These are phyloP conservation scores for Elsinoe perseae DNA, from an alignment of 2,329 filamentous ascomycete genomes.

Conservation along the genomic window DNA sequence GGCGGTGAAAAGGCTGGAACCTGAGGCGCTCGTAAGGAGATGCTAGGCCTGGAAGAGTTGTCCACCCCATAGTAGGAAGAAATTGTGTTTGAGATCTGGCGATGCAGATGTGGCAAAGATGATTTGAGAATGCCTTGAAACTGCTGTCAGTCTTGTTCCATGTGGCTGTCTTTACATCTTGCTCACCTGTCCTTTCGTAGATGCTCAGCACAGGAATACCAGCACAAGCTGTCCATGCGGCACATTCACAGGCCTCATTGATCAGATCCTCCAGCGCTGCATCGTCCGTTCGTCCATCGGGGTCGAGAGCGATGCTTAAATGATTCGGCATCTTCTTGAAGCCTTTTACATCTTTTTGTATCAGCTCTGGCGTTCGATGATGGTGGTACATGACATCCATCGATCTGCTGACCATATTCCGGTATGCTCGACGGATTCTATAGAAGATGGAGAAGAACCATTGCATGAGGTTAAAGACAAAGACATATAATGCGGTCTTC, in stretches of 20 bases:
- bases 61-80: slow-evolving; percentile 74
- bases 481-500: slow-evolving; percentile 56
- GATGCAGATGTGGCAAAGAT: slow-evolving; percentile 77
- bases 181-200: slow-evolving; percentile 81
- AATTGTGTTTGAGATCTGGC: slow-evolving; percentile 69
- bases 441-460: slow-evolving; percentile 83
- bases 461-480: slow-evolving; percentile 65
- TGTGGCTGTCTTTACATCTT: background rate
- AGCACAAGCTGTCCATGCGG: slow-evolving; percentile 85
- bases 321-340: slow-evolving; percentile 72
- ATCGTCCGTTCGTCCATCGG: slow-evolving; percentile 59
- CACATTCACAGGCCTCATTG: slow-evolving; percentile 83
- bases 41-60: slow-evolving; percentile 53
- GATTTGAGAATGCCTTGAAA: slow-evolving; percentile 75
- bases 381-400: slow-evolving; percentile 86
- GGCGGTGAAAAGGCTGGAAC: slow-evolving; percentile 50
- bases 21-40: slow-evolving; percentile 67
- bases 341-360: slow-evolving; percentile 73
- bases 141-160: background rate
- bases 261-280: slow-evolving; percentile 76
- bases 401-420: slow-evolving; percentile 67
- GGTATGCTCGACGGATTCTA: slow-evolving; percentile 69
- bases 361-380: slow-evolving; percentile 88
- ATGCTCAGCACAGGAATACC: slow-evolving; percentile 82
- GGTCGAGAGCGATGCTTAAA: slow-evolving; percentile 73